Evolutionary conservation across 2,329 filamentous ascomycete species (phyloP).

Genomic region (Neurospora crassa): DNA sequence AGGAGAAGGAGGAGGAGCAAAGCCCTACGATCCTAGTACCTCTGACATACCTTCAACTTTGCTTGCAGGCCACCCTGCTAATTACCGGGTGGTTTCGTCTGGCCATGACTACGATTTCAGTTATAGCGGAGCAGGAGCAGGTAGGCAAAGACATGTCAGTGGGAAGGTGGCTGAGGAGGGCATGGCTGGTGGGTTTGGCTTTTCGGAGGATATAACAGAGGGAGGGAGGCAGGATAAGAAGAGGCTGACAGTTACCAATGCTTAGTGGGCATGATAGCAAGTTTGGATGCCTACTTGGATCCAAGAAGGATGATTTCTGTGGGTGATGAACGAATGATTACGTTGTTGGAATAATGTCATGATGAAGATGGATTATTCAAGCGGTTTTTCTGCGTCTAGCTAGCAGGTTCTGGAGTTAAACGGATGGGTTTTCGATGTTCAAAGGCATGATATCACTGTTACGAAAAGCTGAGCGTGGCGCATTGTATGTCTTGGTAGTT

Average conservation of each 20-base stretch:
- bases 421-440: background rate
- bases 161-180: slow-evolving; percentile 68
- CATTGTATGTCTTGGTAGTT: background rate
- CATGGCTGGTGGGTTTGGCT: slow-evolving; percentile 29
- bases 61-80: slow-evolving; percentile 30
- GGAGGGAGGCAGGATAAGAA: background rate
- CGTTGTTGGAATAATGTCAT: background rate
- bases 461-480: background rate
- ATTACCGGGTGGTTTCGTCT: slow-evolving; percentile 44
- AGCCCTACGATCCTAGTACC: slow-evolving; percentile 51
- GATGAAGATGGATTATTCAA: background rate
- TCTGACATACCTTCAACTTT: slow-evolving; percentile 44
- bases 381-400: background rate
- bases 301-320: background rate
- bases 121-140: slow-evolving; percentile 13
- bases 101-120: slow-evolving; percentile 44
- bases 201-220: background rate
- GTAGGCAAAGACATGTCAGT: slow-evolving; percentile 53
- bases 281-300: background rate
- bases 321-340: background rate
- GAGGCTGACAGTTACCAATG: background rate
- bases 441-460: background rate
- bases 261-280: background rate
- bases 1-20: slow-evolving; percentile 13
- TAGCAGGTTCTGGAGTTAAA: background rate